These are phyloP conservation scores for Arabis hirsuta DNA, from an alignment of 345 rosid genomes.

Conservation along the genomic window DNA sequence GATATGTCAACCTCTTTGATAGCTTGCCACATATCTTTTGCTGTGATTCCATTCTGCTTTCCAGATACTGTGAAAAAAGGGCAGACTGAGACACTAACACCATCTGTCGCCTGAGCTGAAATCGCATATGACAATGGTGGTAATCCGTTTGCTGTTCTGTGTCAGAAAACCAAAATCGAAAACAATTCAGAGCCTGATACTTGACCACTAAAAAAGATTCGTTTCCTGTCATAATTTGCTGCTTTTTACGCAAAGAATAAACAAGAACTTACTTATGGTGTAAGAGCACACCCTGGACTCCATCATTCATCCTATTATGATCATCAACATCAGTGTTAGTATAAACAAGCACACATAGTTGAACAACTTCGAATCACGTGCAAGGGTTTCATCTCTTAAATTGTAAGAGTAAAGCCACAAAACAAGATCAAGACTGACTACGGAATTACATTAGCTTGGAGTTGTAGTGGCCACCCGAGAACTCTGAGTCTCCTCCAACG, in stretches of 20 bases:
- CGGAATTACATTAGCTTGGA: slow-evolving; percentile 56
- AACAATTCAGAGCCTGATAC: slow-evolving; percentile 12
- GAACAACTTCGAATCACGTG: background rate
- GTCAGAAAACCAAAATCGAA: slow-evolving; percentile 24
- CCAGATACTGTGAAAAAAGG: slow-evolving; percentile 81
- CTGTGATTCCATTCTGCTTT: slow-evolving; percentile 64
- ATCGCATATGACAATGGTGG: slow-evolving; percentile 72
- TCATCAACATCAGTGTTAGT: slow-evolving; percentile 23
- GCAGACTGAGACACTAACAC: slow-evolving; percentile 68
- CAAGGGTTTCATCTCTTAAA: background rate
- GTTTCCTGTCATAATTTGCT: background rate
- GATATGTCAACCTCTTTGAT: slow-evolving; percentile 65
- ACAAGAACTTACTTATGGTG: slow-evolving; percentile 72
- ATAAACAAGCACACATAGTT: slow-evolving; percentile 19
- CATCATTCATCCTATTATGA: slow-evolving; percentile 68
- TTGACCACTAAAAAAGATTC: background rate
- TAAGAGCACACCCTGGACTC: slow-evolving; percentile 66
- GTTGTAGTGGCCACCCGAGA: slow-evolving; percentile 82
- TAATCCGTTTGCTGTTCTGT: slow-evolving; percentile 67
- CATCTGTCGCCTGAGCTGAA: slow-evolving; percentile 68
- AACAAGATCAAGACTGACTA: background rate
- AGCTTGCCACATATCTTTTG: slow-evolving; percentile 86
- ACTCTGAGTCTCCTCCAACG: slow-evolving; percentile 85
- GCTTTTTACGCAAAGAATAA: slow-evolving; percentile 9
- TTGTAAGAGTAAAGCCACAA: background rate